Evolutionary conservation across 2,329 filamentous ascomycete genomes (phyloP).

Genomic region (Cercospora brassicicola): DNA sequence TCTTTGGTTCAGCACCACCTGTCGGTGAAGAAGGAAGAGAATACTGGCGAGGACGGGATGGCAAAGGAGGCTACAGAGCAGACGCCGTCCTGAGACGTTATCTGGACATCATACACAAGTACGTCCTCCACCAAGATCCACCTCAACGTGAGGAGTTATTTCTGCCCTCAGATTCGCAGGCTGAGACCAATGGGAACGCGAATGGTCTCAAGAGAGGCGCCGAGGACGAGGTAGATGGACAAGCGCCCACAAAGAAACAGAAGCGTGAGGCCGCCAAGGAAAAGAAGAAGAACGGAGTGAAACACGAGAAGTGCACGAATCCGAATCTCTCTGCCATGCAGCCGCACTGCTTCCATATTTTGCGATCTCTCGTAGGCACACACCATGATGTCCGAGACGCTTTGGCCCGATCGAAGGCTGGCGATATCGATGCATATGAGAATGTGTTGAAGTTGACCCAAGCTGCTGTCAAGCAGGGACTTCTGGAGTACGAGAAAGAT

Average conservation of each 20-base stretch:
- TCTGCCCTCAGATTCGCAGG: conserved; percentile 57
- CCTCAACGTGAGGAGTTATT: conserved; percentile 73
- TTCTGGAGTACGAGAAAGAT: conserved; percentile 63
- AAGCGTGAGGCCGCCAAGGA: conserved; percentile 43
- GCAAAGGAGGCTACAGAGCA: conserved; percentile 80
- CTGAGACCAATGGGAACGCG: conserved; percentile 25
- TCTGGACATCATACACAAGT: conserved; percentile 80
- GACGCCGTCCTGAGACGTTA: conserved; percentile 87
- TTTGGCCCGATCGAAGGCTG: conserved; percentile 67
- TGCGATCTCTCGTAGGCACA: conserved; percentile 74
- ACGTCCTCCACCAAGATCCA: conserved; percentile 66
- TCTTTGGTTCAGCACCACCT: conserved; percentile 72
- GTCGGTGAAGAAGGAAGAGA: conserved; percentile 68
- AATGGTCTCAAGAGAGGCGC: conserved; percentile 31
- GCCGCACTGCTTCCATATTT: conserved; percentile 87
- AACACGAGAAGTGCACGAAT: conserved; percentile 50
- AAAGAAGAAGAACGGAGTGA: conserved; percentile 46
- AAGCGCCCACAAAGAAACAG: conserved; percentile 54
- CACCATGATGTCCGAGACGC: conserved; percentile 84
- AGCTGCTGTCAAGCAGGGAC: conserved; percentile 67
- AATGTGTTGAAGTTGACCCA: conserved; percentile 74
- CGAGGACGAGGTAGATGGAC: conserved; percentile 49
- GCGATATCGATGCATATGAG: conserved; percentile 76
- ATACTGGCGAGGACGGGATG: conserved; percentile 80
- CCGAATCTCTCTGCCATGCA: conserved; percentile 78